Evolutionary conservation across 202 grass and related monocot genomes (phyloP).

Genomic region (Setaria italica): DNA sequence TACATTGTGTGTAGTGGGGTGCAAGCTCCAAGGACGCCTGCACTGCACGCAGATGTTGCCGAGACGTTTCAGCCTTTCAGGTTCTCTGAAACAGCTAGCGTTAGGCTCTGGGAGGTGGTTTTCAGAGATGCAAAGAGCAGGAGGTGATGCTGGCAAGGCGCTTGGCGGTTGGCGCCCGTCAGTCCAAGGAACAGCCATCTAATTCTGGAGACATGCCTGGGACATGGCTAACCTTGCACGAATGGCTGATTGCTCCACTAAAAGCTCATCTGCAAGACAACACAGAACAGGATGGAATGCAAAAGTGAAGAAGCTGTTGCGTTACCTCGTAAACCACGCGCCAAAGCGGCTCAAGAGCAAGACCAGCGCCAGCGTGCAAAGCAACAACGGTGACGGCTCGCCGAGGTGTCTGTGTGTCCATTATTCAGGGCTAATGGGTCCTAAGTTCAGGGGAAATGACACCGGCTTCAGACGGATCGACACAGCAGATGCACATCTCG

Average conservation of each 20-base stretch:
- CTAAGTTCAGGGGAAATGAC: slow-evolving; percentile 63
- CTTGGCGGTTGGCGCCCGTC: neutral
- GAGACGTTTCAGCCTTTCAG: neutral
- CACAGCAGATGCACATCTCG: neutral
- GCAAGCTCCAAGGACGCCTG: neutral
- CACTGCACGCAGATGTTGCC: neutral
- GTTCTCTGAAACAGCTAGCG: neutral
- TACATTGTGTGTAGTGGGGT: neutral
- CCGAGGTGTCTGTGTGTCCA: neutral
- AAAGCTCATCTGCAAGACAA: neutral
- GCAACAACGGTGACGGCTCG: neutral
- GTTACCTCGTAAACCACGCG: neutral
- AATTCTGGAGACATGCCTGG: neutral
- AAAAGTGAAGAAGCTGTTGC: neutral
- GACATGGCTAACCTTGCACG: neutral
- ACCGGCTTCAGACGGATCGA: slow-evolving; percentile 29
- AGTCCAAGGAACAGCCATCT: neutral
- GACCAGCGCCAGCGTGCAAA: neutral
- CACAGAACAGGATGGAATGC: neutral
- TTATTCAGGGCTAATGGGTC: slow-evolving; percentile 16
- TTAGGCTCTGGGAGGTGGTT: neutral
- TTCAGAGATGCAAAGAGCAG: neutral
- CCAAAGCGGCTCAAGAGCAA: neutral
- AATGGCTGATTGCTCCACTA: neutral
- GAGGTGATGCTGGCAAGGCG: neutral